phyloP scores from a whole-genome alignment of 768 basidiomycete species.

The Rubroboletus satanas region DNA sequence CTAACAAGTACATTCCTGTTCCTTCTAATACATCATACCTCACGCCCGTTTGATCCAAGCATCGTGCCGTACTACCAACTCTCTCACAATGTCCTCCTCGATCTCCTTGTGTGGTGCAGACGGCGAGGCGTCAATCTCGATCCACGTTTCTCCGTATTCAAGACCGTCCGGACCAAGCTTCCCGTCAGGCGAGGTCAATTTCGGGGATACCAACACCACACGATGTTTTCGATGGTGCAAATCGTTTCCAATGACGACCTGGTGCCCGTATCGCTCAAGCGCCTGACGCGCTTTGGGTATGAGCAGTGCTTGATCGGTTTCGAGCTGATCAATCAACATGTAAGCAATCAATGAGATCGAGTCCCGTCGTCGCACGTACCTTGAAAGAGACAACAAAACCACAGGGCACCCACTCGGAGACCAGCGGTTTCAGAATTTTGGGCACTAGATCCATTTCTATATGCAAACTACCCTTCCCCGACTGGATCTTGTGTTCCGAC shows the following conservation, averaged over 20 bases:
- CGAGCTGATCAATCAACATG: constrained; percentile 54
- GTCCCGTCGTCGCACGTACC: constrained; percentile 45
- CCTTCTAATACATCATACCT: neutral
- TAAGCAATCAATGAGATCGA: constrained; percentile 7
- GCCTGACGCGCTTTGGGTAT: constrained; percentile 89
- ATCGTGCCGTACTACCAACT: constrained; percentile 70
- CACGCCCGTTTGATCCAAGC: constrained; percentile 50
- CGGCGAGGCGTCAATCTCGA: constrained; percentile 50
- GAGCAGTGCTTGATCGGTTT: constrained; percentile 81
- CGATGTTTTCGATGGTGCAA: constrained; percentile 88
- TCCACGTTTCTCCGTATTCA: constrained; percentile 57
- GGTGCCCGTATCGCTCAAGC: constrained; percentile 92
- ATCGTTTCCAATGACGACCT: constrained; percentile 95
- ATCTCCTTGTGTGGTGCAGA: constrained; percentile 64
- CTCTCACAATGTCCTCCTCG: constrained; percentile 83
- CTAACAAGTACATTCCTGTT: neutral
- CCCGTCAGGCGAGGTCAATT: constrained; percentile 14
- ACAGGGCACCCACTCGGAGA: constrained; percentile 87
- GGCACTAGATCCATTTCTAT: constrained; percentile 99
- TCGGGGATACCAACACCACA: constrained; percentile 83
- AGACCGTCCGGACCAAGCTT: constrained; percentile 16
- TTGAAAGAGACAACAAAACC: constrained; percentile 98
- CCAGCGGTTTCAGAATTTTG: constrained; percentile 89
- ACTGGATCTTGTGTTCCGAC: constrained; percentile 99
- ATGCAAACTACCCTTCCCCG: constrained; percentile 85